These are phyloP conservation scores for Leishmania tarentolae DNA, from an alignment of 208 protist species.

Conservation along the genomic window DNA sequence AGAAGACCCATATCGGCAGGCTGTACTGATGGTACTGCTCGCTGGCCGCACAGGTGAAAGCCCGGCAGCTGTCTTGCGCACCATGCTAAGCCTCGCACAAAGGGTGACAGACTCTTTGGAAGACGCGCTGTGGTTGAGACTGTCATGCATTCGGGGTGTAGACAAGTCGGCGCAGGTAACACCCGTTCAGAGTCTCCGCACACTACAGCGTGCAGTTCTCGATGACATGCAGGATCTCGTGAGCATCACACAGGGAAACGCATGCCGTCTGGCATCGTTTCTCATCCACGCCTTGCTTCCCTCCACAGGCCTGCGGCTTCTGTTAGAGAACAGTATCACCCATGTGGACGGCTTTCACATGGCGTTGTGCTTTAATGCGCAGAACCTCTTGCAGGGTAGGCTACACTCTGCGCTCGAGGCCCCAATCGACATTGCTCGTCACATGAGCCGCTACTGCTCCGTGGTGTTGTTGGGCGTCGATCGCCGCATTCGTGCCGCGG, in stretches of 20 bases:
- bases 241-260: constrained; percentile 49
- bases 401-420: constrained; percentile 46
- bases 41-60: constrained; percentile 68
- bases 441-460: constrained; percentile 61
- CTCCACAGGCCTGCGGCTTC: constrained; percentile 65
- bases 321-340: constrained; percentile 60
- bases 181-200: constrained; percentile 58
- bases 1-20: constrained; percentile 58
- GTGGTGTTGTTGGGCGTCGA: constrained; percentile 60
- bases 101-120: constrained; percentile 64
- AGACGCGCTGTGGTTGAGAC: constrained; percentile 67
- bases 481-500: constrained; percentile 27
- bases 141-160: constrained; percentile 42
- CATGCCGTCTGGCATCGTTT: constrained; percentile 66
- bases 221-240: constrained; percentile 80
- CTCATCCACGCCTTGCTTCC: constrained; percentile 74
- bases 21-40: constrained; percentile 80
- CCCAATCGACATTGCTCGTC: constrained; percentile 59
- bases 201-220: constrained; percentile 61
- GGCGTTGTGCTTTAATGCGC: constrained; percentile 70
- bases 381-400: constrained; percentile 43
- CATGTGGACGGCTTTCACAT: constrained; percentile 82
- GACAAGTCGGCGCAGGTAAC: constrained; percentile 41
- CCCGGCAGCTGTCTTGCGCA: constrained; percentile 24
- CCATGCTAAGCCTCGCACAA: constrained; percentile 37